Evolutionary conservation across 768 basidiomycete genomes (phyloP), one percentile per base, ranked within the genome.

Genomic region (Pulveroboletus sp.): DNA sequence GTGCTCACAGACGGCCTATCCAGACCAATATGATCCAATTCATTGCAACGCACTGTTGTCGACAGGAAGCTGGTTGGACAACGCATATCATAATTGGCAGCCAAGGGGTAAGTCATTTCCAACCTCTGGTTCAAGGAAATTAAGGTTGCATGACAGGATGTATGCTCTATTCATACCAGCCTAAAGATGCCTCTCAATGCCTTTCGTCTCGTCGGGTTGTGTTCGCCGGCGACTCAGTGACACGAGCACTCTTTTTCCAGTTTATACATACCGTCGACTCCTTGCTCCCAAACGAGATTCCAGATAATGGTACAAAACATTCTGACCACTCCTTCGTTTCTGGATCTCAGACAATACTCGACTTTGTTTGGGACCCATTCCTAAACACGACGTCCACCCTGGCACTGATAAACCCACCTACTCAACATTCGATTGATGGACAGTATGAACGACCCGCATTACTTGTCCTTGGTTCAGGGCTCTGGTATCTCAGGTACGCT

Each of bases 401-500:
- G 37, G 60, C 72, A n/a, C 61, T 81, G 41, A 69, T 87, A 33
- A 55, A 65, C 27, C 46, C 63, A 21, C 35, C 49, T 24, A 40
- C 1, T 2, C 37, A 37, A 43, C 12, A 43, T 12, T 39, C 52
- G 30, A 30, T 24, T 3, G 56, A 56, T 33, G 32, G 30, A 17
- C 54, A 52, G 7, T 37, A 38, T 31, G 51, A 56, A 48, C 71
- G 56, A 69, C 78, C 89, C 1, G 81, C 85, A 0, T 68, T 96
- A 40, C 76, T 93, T 27, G 85, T 94, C 9, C 65, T 96, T 14
- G 93, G 93, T 9, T 83, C 87, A 12, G 93, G 93, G 0, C 71
- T 95, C 33, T 94, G 93, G 93, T 91, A 91, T 65, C 77, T 96
- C 39, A 82, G 89, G 21, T 83, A 93, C 65, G 73, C 83, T 0